phyloP scores from a whole-genome alignment of 306 rosid genomes.

The Corylus heterophylla region DNA sequence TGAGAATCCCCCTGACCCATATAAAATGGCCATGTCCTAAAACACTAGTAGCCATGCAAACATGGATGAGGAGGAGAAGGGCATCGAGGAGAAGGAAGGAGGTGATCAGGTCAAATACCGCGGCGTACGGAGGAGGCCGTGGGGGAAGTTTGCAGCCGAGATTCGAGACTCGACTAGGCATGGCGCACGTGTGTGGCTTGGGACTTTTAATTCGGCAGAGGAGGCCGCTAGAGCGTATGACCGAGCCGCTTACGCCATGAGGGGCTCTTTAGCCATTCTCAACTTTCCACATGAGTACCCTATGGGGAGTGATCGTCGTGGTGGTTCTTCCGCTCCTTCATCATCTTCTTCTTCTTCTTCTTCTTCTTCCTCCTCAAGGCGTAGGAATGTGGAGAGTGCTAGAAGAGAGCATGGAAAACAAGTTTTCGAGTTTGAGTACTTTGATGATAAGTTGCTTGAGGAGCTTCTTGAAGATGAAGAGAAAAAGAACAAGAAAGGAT shows the following conservation, averaged over 20 bases:
- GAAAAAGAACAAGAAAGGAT: slow-evolving; percentile 33
- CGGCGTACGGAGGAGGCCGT: slow-evolving; percentile 74
- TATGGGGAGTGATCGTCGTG: neutral
- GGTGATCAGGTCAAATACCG: slow-evolving; percentile 45
- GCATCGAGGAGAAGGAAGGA: slow-evolving; percentile 30
- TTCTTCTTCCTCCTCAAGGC: slow-evolving; percentile 30
- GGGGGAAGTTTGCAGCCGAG: slow-evolving; percentile 97
- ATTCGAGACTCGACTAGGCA: slow-evolving; percentile 75
- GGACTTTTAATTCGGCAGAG: slow-evolving; percentile 88
- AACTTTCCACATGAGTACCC: slow-evolving; percentile 78
- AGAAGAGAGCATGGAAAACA: slow-evolving; percentile 37
- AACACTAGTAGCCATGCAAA: neutral
- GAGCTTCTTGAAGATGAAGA: slow-evolving; percentile 77
- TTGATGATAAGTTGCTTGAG: slow-evolving; percentile 72
- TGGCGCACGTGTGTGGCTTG: slow-evolving; percentile 78
- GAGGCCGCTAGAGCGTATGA: slow-evolving; percentile 96
- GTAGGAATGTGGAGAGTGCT: slow-evolving; percentile 16
- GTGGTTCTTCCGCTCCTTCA: slow-evolving; percentile 17
- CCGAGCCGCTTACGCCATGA: slow-evolving; percentile 79
- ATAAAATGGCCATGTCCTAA: slow-evolving; percentile 23
- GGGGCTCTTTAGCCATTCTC: slow-evolving; percentile 79
- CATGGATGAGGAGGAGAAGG: slow-evolving; percentile 36
- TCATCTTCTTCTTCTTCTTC: slow-evolving; percentile 30
- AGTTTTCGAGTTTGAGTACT: slow-evolving; percentile 75
- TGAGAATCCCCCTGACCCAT: slow-evolving; percentile 19